phyloP scores from a whole-genome alignment of 192 early-diverging fungal species.

The Chytriomyces sp. region DNA sequence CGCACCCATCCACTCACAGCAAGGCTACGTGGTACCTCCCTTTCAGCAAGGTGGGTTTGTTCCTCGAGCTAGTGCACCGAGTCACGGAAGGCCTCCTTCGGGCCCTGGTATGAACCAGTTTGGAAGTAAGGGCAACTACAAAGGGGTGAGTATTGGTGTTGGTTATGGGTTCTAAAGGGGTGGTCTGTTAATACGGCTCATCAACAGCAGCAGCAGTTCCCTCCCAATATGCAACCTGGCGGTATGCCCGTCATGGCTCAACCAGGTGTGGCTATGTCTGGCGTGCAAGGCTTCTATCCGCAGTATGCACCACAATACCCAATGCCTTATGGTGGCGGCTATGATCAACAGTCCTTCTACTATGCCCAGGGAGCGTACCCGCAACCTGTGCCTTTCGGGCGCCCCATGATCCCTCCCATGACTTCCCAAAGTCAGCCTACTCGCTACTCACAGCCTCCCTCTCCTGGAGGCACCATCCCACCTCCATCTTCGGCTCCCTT shows the following conservation, averaged over 20 bases:
- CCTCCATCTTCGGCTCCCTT: constrained; percentile 37
- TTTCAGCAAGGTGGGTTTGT: constrained; percentile 8
- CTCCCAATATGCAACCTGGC: not conserved
- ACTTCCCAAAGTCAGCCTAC: constrained; percentile 7
- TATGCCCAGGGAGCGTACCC: not conserved
- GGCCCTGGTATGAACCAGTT: not conserved
- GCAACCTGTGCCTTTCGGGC: not conserved
- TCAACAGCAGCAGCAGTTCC: not conserved
- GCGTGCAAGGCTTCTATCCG: not conserved
- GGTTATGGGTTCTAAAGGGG: not conserved
- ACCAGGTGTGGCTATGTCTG: constrained; percentile 7
- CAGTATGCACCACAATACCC: constrained; percentile 8
- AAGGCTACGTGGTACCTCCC: constrained; percentile 13
- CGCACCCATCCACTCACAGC: not conserved
- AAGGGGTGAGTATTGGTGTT: constrained; percentile 2
- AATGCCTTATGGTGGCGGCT: not conserved
- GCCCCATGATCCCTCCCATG: constrained; percentile 11
- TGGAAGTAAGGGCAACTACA: not conserved
- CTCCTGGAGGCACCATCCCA: constrained; percentile 15
- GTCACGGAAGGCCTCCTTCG: not conserved
- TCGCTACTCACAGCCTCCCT: constrained; percentile 18
- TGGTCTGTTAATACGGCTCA: not conserved
- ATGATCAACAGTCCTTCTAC: constrained; percentile 6
- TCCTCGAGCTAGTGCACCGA: not conserved
- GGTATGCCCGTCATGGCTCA: constrained; percentile 10